A percentile compares a stretch with the other conserved stretches of the same genome.
phyloP scores from a whole-genome alignment of 768 basidiomycete species.

The Tremella fuciformis region DNA sequence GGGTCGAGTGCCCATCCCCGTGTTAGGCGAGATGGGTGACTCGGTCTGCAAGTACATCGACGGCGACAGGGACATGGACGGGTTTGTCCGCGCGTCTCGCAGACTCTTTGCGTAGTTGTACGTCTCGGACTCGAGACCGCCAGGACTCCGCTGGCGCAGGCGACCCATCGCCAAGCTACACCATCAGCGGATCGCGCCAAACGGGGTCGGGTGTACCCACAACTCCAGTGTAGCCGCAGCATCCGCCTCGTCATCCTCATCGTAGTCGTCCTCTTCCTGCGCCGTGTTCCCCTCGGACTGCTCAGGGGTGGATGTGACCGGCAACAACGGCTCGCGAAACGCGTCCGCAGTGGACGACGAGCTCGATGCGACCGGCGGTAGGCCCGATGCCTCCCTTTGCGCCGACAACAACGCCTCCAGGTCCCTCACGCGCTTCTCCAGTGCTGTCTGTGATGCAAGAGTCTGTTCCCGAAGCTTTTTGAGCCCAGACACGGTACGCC shows the following conservation, averaged over 20 bases:
- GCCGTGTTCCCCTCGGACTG: neutral
- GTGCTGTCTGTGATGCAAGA: neutral
- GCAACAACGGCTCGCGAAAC: neutral
- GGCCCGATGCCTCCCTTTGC: neutral
- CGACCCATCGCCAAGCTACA: slow-evolving; percentile 17
- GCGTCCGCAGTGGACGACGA: neutral
- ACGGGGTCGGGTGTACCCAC: neutral
- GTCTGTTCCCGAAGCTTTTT: neutral
- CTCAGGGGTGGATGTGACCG: neutral
- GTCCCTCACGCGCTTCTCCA: slow-evolving; percentile 1
- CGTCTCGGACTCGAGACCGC: slow-evolving; percentile 9
- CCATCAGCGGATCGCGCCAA: too few relatives aligned
- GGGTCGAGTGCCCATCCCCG: too few relatives aligned
- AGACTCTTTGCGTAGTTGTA: too few relatives aligned
- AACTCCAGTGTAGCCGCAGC: slow-evolving; percentile 7
- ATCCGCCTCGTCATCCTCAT: slow-evolving; percentile 7
- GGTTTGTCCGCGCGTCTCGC: too few relatives aligned
- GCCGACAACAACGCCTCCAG: neutral
- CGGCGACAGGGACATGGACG: too few relatives aligned
- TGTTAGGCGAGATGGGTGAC: too few relatives aligned
- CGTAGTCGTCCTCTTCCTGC: neutral
- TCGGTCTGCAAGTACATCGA: too few relatives aligned
- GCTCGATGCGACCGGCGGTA: neutral
- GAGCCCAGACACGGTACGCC: neutral
- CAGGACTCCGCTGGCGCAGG: slow-evolving; percentile 9